Conservation (phyloP, 352 stramenopile species). For the Halophytophthora polymorphica region DNA sequence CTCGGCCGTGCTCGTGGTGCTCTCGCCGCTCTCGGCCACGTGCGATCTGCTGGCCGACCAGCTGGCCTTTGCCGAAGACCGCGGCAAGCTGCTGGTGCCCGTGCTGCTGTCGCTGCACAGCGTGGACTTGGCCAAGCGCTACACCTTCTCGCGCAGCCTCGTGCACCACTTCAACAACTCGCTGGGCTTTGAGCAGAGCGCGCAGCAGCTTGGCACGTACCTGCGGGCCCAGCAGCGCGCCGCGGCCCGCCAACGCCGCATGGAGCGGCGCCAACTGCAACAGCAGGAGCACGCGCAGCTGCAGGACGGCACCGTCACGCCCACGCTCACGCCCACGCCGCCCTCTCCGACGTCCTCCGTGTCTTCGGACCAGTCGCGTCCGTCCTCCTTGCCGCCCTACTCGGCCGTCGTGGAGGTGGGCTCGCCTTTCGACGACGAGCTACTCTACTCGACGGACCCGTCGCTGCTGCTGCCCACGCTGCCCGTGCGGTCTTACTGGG, state of each 20-base stretch:
- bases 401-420: conserved; percentile 29
- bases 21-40: conserved; percentile 63
- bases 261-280: conserved; percentile 12
- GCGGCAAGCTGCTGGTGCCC: conserved; percentile 67
- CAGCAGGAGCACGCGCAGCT: conserved; percentile 15
- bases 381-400: conserved; percentile 23
- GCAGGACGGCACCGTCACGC: conserved; percentile 9
- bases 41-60: conserved; percentile 74
- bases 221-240: conserved; percentile 30
- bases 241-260: conserved; percentile 26
- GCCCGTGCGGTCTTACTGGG: conserved; percentile 19
- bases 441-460: conserved; percentile 14
- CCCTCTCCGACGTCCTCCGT: conserved; percentile 19
- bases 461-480: conserved; percentile 20
- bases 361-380: conserved; percentile 13
- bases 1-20: conserved; percentile 60
- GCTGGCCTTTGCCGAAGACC: conserved; percentile 79
- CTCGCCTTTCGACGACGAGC: conserved; percentile 24
- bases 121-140: conserved; percentile 71
- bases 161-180: conserved; percentile 81
- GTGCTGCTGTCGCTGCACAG: conserved; percentile 71
- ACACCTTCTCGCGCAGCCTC: conserved; percentile 74
- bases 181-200: conserved; percentile 71
- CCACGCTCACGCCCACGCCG: conserved; percentile 10
- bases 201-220: conserved; percentile 51